These are phyloP conservation scores for Smallanthus sonchifolius DNA, from an alignment of 129 eudicot species.

Conservation along the genomic window DNA sequence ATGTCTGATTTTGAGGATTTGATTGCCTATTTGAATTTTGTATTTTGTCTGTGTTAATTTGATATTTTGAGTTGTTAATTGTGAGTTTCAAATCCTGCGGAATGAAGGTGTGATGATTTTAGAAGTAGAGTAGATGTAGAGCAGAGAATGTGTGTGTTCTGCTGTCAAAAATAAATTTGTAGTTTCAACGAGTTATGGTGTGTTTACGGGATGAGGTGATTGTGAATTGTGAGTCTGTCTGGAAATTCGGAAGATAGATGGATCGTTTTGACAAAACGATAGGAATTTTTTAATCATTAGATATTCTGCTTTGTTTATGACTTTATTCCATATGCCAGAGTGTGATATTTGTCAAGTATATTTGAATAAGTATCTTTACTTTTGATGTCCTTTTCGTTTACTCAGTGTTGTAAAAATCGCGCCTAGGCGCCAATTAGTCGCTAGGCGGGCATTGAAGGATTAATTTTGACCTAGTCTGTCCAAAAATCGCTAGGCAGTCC, in stretches of 20 bases:
- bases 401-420: too few species aligned
- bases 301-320: too few species aligned
- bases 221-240: background rate
- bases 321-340: conserved; percentile 42
- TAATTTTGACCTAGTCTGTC: too few species aligned
- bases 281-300: too few species aligned
- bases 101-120: too few species aligned
- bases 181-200: background rate
- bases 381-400: background rate
- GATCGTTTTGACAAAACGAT: background rate
- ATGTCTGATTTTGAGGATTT: background rate
- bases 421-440: too few species aligned
- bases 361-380: background rate
- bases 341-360: conserved; percentile 88
- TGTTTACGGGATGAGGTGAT: background rate
- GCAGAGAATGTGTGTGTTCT: too few species aligned
- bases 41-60: background rate
- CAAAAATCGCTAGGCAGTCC: too few species aligned
- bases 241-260: background rate
- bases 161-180: too few species aligned
- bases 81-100: background rate
- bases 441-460: too few species aligned
- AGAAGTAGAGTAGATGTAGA: too few species aligned
- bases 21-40: background rate
- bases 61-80: background rate